These are phyloP conservation scores for Solanum bulbocastanum DNA, from an alignment of 257 asterid genomes.

Conservation along the genomic window DNA sequence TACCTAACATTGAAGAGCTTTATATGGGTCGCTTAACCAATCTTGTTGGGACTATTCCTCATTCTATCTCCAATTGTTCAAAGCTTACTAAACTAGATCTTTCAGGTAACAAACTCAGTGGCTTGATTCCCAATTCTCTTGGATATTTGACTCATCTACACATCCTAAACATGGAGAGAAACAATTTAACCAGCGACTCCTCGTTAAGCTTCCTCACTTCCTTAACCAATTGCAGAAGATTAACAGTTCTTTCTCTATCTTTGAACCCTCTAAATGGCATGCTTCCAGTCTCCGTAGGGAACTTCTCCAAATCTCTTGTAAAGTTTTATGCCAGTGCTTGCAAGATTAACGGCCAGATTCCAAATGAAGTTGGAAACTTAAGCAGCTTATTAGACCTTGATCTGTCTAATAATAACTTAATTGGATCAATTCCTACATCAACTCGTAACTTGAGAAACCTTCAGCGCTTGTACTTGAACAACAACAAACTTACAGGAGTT, in stretches of 20 bases:
- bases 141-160: not conserved
- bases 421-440: not conserved
- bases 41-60: not conserved
- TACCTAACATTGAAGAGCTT: not conserved
- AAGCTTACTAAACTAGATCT: not conserved
- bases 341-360: not conserved
- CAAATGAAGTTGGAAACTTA: not conserved
- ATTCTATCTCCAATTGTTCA: not conserved
- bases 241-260: not conserved
- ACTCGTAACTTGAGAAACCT: not conserved
- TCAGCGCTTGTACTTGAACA: not conserved
- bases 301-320: too few relatives aligned
- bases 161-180: fast-evolving
- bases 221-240: not conserved
- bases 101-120: not conserved
- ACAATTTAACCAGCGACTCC: not conserved
- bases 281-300: not conserved
- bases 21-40: not conserved
- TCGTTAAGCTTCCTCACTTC: not conserved
- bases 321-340: fast-evolving
- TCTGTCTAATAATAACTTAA: not conserved
- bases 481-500: not conserved
- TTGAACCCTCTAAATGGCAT: not conserved
- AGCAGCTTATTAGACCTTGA: not conserved
- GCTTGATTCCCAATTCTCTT: not conserved